Evolutionary conservation across 495 filamentous ascomycete species (phyloP).

Genomic region (Evernia prunastri): DNA sequence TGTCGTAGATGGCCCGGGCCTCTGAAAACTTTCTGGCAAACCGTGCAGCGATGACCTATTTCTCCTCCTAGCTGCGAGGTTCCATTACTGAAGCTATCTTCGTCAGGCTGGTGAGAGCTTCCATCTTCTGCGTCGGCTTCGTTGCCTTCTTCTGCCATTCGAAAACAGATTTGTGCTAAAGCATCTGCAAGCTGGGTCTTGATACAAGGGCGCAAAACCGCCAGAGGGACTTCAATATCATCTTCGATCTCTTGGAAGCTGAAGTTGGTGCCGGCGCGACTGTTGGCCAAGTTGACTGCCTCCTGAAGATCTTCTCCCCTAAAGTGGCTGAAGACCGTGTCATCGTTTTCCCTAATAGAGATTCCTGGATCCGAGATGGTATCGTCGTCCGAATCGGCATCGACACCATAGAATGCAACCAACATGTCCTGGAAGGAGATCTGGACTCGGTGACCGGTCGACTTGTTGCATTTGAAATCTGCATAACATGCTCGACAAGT

Average conservation of each 20-base stretch:
- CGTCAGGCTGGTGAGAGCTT: not conserved
- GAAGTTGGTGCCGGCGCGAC: not conserved
- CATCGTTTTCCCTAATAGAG: not conserved
- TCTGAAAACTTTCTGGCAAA: not conserved
- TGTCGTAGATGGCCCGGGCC: not conserved
- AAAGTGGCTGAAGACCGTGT: not conserved
- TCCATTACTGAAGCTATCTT: not conserved
- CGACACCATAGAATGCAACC: not conserved
- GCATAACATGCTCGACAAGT: not conserved
- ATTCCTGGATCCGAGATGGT: not conserved
- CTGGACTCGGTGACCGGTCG: not conserved
- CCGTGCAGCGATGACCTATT: not conserved
- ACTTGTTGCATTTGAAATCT: not conserved
- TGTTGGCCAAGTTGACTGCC: not conserved
- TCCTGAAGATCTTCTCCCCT: not conserved
- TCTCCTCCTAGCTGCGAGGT: not conserved
- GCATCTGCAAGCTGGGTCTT: not conserved
- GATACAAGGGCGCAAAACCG: not conserved
- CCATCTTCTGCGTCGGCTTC: not conserved
- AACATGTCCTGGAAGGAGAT: not conserved
- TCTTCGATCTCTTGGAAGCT: not conserved
- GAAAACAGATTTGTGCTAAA: not conserved
- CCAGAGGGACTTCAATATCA: not conserved
- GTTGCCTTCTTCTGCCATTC: not conserved
- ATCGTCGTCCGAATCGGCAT: not conserved